Evolutionary conservation across 2,329 filamentous ascomycete genomes (phyloP).

Genomic region (Arachnopeziza araneosa): DNA sequence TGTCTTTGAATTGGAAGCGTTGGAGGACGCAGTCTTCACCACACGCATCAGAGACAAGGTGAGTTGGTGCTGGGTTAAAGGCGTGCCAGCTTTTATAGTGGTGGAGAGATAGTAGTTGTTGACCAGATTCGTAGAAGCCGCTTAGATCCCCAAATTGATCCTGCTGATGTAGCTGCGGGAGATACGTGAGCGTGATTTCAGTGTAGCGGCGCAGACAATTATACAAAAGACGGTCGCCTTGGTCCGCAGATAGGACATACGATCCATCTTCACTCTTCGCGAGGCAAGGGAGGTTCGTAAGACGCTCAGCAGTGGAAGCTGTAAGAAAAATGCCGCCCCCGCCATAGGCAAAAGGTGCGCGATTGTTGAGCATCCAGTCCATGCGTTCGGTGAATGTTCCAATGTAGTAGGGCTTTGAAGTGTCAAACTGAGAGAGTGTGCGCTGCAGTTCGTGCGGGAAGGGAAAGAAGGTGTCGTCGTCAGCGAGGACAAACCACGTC

Average conservation of each 20-base stretch:
- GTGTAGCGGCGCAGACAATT: constrained; percentile 27
- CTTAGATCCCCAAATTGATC: constrained; percentile 29
- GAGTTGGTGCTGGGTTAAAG: constrained; percentile 18
- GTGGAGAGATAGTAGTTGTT: constrained; percentile 25
- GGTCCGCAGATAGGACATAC: constrained; percentile 22
- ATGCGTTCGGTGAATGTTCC: constrained; percentile 29
- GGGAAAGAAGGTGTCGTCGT: constrained; percentile 32
- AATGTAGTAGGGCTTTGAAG: constrained; percentile 26
- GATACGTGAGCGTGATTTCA: constrained; percentile 23
- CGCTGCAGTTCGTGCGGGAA: constrained; percentile 21
- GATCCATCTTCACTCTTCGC: constrained; percentile 18
- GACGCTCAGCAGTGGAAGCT: constrained; percentile 16
- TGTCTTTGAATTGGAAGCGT: constrained; percentile 28
- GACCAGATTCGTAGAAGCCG: constrained; percentile 30
- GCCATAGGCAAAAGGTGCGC: constrained; percentile 28
- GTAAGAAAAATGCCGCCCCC: constrained; percentile 30
- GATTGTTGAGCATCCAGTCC: constrained; percentile 26
- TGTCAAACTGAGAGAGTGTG: constrained; percentile 31
- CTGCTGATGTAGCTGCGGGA: constrained; percentile 25
- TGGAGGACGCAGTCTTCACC: constrained; percentile 30
- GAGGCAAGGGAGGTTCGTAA: constrained; percentile 22
- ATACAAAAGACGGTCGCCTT: constrained; percentile 30
- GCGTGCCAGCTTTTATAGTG: constrained; percentile 31
- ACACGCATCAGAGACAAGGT: constrained; percentile 27
- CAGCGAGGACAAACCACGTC: constrained; percentile 29